phyloP scores from a whole-genome alignment of 2,329 filamentous ascomycete species.

The Neospermospora avenae region DNA sequence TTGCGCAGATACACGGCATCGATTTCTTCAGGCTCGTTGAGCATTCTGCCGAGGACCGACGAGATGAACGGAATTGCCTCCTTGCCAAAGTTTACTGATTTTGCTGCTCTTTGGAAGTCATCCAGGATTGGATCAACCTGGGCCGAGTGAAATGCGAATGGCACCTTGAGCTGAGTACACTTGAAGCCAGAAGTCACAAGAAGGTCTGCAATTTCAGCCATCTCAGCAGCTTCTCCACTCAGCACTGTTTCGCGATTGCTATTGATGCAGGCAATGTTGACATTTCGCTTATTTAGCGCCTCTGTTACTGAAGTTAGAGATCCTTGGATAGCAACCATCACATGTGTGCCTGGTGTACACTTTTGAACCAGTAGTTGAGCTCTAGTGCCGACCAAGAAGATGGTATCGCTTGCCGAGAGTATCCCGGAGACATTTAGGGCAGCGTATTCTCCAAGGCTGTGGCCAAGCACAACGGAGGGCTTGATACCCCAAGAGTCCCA shows the following conservation, averaged over 20 bases:
- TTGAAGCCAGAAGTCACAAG: conserved; percentile 54
- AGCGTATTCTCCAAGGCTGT: conserved; percentile 71
- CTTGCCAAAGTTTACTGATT: conserved; percentile 51
- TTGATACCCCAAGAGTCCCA: conserved; percentile 55
- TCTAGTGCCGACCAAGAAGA: conserved; percentile 67
- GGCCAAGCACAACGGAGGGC: conserved; percentile 54
- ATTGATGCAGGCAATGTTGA: conserved; percentile 67
- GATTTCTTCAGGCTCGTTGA: conserved; percentile 54
- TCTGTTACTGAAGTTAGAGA: conserved; percentile 40
- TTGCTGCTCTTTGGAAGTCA: conserved; percentile 53
- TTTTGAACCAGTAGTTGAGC: conserved; percentile 40
- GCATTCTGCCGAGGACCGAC: conserved; percentile 58
- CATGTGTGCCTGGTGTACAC: conserved; percentile 16
- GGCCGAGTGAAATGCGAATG: conserved; percentile 64
- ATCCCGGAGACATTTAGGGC: conserved; percentile 69
- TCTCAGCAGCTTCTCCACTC: conserved; percentile 52
- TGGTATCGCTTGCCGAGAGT: conserved; percentile 65
- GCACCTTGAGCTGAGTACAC: conserved; percentile 59
- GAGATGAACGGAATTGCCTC: conserved; percentile 63
- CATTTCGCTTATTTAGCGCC: conserved; percentile 43
- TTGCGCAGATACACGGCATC: conserved; percentile 60
- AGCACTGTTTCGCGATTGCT: conserved; percentile 72
- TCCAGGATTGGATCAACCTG: conserved; percentile 63
- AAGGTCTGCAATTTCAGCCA: conserved; percentile 47
- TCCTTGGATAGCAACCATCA: conserved; percentile 43